These are phyloP conservation scores for Fusarium illudens DNA, from an alignment of 2,329 filamentous ascomycete genomes.

Conservation along the genomic window DNA sequence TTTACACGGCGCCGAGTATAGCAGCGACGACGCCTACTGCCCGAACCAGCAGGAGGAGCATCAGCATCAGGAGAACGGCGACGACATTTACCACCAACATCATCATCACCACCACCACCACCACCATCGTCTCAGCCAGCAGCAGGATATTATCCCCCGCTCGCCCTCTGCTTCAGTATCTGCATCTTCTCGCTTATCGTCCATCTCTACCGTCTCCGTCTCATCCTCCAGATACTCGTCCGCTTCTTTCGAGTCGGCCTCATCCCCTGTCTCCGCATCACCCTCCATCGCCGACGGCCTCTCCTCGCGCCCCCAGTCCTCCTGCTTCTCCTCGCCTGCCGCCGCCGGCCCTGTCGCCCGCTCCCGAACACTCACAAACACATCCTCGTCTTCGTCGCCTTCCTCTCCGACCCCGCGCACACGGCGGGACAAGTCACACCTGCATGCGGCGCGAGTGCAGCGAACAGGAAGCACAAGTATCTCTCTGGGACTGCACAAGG, in stretches of 20 bases:
- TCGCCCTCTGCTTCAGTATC: constrained; percentile 37
- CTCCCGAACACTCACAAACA: constrained; percentile 33
- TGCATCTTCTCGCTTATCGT: constrained; percentile 38
- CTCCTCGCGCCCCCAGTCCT: constrained; percentile 17
- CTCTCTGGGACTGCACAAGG: constrained; percentile 34
- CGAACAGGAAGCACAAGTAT: constrained; percentile 53
- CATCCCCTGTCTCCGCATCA: constrained; percentile 34
- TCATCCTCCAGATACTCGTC: constrained; percentile 34
- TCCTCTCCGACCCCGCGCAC: constrained; percentile 48
- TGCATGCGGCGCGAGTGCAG: constrained; percentile 60
- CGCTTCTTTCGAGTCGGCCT: constrained; percentile 34
- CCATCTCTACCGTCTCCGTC: constrained; percentile 36
- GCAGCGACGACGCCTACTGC: constrained; percentile 20
- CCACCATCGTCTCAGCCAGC: constrained; percentile 40
- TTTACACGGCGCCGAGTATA: constrained; percentile 48
- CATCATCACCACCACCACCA: constrained; percentile 39
- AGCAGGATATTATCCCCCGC: constrained; percentile 36
- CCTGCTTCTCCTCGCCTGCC: constrained; percentile 22
- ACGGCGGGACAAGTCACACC: constrained; percentile 57
- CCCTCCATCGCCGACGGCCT: constrained; percentile 22
- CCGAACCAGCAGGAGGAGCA: constrained; percentile 8
- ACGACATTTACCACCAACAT: constrained; percentile 16
- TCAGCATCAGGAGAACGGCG: constrained; percentile 10
- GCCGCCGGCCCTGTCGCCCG: constrained; percentile 26
- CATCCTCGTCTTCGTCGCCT: constrained; percentile 38